A percentile compares a stretch with the other conserved stretches of the same genome.
Evolutionary conservation across 2,329 filamentous ascomycete species (phyloP).

Genomic region (Dothistroma pini): DNA sequence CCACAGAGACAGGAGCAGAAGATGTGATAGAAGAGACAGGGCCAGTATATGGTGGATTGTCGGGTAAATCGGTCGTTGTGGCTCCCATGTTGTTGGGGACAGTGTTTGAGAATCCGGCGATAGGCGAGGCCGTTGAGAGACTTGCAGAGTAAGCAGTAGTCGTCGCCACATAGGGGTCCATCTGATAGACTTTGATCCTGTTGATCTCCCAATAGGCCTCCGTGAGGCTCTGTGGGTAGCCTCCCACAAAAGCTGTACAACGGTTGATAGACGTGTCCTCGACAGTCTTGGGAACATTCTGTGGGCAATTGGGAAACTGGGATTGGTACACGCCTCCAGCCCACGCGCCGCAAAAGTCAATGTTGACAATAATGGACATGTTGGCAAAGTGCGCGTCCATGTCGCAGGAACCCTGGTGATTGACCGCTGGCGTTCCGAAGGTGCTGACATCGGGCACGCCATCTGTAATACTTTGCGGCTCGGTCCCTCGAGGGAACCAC

Average conservation of each 20-base stretch:
- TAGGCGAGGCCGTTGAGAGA: no score
- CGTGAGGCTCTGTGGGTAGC: constrained; percentile 32
- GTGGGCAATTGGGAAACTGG: no score
- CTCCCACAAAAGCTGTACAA: constrained; percentile 35
- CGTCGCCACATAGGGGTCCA: no score
- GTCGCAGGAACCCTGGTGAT: constrained; percentile 52
- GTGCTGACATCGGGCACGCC: constrained; percentile 54
- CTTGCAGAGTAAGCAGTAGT: no score
- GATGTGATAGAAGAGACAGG: no score
- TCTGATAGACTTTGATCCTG: constrained; percentile 40
- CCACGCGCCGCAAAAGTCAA: constrained; percentile 42
- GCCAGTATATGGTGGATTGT: no score
- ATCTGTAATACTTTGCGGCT: constrained; percentile 36
- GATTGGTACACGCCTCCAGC: constrained; percentile 35
- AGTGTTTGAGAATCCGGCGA: no score
- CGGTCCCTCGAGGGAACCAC: constrained; percentile 37
- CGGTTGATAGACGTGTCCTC: constrained; percentile 20
- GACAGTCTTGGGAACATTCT: constrained; percentile 12
- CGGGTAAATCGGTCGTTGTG: no score
- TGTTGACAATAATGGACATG: constrained; percentile 61
- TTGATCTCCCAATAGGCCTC: constrained; percentile 42
- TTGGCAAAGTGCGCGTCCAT: constrained; percentile 35
- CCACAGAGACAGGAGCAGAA: no score
- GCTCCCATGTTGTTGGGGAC: no score
- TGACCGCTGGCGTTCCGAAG: constrained; percentile 61